phyloP scores from a whole-genome alignment of 768 basidiomycete species.

The Exsudoporus frostii region DNA sequence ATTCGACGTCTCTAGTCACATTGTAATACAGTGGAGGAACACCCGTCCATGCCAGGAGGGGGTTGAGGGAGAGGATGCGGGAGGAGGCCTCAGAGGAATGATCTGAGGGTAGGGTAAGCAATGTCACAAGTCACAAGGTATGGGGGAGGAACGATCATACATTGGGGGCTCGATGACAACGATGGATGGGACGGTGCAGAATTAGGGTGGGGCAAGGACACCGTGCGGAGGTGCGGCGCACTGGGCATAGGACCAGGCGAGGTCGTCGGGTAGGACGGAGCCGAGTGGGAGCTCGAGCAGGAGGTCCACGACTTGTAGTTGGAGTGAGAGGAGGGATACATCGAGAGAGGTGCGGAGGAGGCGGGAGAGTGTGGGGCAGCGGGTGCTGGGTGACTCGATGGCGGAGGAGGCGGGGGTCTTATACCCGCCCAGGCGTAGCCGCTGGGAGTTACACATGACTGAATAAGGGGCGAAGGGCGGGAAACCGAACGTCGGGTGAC shows the following conservation, averaged over 20 bases:
- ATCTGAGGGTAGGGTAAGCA: slow-evolving; percentile 13
- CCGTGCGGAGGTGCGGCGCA: slow-evolving; percentile 26
- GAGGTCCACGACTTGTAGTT: slow-evolving; percentile 24
- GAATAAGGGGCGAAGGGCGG: slow-evolving; percentile 21
- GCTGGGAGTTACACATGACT: slow-evolving; percentile 25
- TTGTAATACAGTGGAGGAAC: slow-evolving; percentile 22
- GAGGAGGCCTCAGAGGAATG: slow-evolving; percentile 9
- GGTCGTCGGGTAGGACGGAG: slow-evolving; percentile 10
- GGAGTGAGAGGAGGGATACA: slow-evolving; percentile 20
- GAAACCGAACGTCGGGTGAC: slow-evolving; percentile 23
- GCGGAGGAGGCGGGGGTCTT: slow-evolving; percentile 17
- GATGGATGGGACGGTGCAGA: slow-evolving; percentile 18
- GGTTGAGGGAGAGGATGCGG: slow-evolving; percentile 21
- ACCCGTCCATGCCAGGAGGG: slow-evolving; percentile 23
- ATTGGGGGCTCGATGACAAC: slow-evolving; percentile 11
- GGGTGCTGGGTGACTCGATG: slow-evolving; percentile 22
- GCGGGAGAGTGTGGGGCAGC: neutral
- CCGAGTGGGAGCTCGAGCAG: slow-evolving; percentile 1
- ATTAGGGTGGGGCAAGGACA: slow-evolving; percentile 33
- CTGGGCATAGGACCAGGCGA: slow-evolving; percentile 23
- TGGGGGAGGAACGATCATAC: slow-evolving; percentile 11
- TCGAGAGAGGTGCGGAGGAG: slow-evolving; percentile 9
- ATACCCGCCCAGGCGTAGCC: slow-evolving; percentile 19
- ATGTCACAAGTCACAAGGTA: neutral
- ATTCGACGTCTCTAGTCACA: slow-evolving; percentile 23